Evolutionary conservation across 371 early-diverging fungal species (phyloP).

Genomic region (Enterocytospora artemiae): DNA sequence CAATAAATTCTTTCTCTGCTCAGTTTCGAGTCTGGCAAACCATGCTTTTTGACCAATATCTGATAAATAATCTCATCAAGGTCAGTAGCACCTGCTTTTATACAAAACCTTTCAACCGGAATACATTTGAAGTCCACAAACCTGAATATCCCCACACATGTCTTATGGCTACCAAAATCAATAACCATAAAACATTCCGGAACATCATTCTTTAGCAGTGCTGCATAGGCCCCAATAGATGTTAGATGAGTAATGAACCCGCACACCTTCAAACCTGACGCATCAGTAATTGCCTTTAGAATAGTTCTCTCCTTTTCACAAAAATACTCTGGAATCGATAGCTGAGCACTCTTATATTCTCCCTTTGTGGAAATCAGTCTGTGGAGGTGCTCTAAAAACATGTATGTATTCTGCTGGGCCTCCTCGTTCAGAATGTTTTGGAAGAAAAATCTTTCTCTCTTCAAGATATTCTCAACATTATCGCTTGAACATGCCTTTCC

Average conservation of each 20-base stretch:
- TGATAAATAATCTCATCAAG: slow-evolving; percentile 43
- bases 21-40: slow-evolving; percentile 19
- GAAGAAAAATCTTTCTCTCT: slow-evolving; percentile 35
- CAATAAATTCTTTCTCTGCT: slow-evolving; percentile 21
- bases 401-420: slow-evolving; percentile 8
- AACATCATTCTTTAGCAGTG: slow-evolving; percentile 14
- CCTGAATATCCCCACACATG: slow-evolving; percentile 36
- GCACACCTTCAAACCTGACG: slow-evolving; percentile 22
- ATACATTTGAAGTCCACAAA: slow-evolving; percentile 25
- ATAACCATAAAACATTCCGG: slow-evolving; percentile 38
- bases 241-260: slow-evolving; percentile 36
- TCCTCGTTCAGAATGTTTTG: slow-evolving; percentile 11
- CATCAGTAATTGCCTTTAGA: slow-evolving; percentile 16
- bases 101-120: slow-evolving; percentile 15
- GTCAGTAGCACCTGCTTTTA: slow-evolving; percentile 42
- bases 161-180: slow-evolving; percentile 49
- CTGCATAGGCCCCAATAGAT: slow-evolving; percentile 34
- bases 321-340: slow-evolving; percentile 43
- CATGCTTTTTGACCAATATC: slow-evolving; percentile 35
- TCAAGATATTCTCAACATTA: not conserved
- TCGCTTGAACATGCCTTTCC: slow-evolving; percentile 47
- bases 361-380: slow-evolving; percentile 18
- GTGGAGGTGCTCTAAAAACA: slow-evolving; percentile 47
- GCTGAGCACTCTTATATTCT: slow-evolving; percentile 20
- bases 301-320: slow-evolving; percentile 25